A percentile compares a stretch with the other conserved stretches of the same genome.
Conservation (phyloP, 2,329 filamentous ascomycete species). For the Aspergillus persii region DNA sequence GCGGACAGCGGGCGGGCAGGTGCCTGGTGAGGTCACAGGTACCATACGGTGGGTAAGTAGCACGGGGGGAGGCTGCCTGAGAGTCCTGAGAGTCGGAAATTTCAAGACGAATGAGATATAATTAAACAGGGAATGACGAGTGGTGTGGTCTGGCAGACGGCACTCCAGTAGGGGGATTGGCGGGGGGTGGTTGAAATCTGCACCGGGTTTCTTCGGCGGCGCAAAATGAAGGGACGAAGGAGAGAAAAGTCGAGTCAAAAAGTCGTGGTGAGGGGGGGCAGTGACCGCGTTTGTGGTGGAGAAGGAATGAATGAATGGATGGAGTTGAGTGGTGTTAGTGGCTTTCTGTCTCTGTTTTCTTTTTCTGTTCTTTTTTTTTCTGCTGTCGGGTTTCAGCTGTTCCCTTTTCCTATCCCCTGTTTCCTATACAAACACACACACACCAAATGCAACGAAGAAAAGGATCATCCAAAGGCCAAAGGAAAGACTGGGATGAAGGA, state of each 20-base stretch:
- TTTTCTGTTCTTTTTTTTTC: background rate
- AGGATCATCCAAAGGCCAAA: background rate
- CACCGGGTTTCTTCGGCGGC: background rate
- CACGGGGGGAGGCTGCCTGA: slow-evolving; percentile 10
- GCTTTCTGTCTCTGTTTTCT: background rate
- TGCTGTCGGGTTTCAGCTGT: background rate
- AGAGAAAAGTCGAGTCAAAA: background rate
- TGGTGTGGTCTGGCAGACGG: background rate
- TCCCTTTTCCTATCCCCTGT: background rate
- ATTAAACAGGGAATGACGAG: background rate
- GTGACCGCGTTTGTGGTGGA: background rate
- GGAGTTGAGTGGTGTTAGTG: background rate
- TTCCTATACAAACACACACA: background rate
- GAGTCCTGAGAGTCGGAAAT: slow-evolving; percentile 9
- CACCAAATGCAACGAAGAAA: background rate
- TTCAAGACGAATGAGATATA: background rate
- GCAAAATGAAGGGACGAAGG: background rate
- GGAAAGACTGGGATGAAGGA: slow-evolving; percentile 9
- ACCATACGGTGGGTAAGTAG: slow-evolving; percentile 23
- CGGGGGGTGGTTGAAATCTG: background rate
- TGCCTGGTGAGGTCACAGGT: slow-evolving; percentile 34
- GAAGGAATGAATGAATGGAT: background rate
- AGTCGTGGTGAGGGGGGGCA: background rate
- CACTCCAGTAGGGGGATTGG: background rate
- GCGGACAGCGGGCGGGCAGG: slow-evolving; percentile 30